Base-by-base conservation (phyloP, 306 rosid genomes). In the Pterocarpus macrocarpus region DNA sequence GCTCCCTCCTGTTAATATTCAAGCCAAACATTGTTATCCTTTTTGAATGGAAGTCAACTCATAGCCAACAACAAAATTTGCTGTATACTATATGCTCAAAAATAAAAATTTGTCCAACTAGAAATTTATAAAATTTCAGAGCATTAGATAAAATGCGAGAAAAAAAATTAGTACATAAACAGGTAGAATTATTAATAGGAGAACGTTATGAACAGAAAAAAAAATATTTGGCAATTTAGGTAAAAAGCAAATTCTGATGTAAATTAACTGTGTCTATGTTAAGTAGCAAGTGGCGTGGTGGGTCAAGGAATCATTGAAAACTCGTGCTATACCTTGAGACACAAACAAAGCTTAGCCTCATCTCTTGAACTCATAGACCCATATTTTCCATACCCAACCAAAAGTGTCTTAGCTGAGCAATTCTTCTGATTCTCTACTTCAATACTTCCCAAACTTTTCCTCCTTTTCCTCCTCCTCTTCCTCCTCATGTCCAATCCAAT, bases 281-380 rank as follows among this genome's bases (percentile, higher is more conserved):
- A 22, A 52, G 32, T 55, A 50, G 28, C 12, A 76, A 50, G 16
- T 61, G 53, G 71, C 47, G 50, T 35, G 53, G n/a, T 47, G 53
- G 4, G 9, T 47, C 33, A 62, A 79, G 53, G 56, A 66, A 71
- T 17, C 64, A 61, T 32, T 32, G 16, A n/a, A 75, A 33, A 30
- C 38, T 7, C 4, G 58, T 17, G 68, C 7, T 62, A 30, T 66
- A 94, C 97, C 94, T 86, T 91, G 80, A 92, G 91, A 73, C 81
- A 79, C 34, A 87, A 74, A 65, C 97, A 88, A 64, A 89, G 89
- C 61, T 88, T 89, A 34, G 93, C 93, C 68, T 94, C 94, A 38
- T 87, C 91, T 65, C 34, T 80, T 82, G 86, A 66, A 82, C 89
- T 88, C 69, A 90, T 76, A 59, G 69, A 62, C 78, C 92, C 81